Percentiles rank a stretch among this genome's conserved stretches.
phyloP scores from a whole-genome alignment of 805 yeast species.

The Hanseniaspora lachancei region DNA sequence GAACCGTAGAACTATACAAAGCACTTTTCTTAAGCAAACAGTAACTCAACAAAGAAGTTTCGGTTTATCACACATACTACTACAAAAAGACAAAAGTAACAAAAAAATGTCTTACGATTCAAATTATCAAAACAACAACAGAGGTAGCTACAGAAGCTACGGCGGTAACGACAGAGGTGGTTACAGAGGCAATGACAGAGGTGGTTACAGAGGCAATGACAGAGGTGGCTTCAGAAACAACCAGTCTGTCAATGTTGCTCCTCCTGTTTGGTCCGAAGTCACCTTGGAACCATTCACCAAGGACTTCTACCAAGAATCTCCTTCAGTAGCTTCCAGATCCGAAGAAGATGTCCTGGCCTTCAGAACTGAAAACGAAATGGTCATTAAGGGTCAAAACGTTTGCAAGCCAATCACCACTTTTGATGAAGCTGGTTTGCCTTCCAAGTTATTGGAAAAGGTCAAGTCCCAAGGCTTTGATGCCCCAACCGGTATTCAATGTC shows the following conservation, averaged over 20 bases:
- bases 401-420: constrained; percentile 88
- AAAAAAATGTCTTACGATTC: constrained; percentile 28
- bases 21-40: background rate
- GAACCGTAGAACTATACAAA: constrained; percentile 9
- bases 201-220: constrained; percentile 24
- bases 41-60: background rate
- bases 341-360: constrained; percentile 61
- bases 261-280: constrained; percentile 63
- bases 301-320: constrained; percentile 83
- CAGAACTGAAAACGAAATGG: constrained; percentile 79
- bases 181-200: constrained; percentile 28
- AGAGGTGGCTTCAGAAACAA: constrained; percentile 29
- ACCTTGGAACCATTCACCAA: constrained; percentile 81
- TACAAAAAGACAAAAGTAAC: constrained; percentile 14
- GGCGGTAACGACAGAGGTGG: constrained; percentile 27
- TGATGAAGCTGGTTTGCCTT: constrained; percentile 97
- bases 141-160: constrained; percentile 26
- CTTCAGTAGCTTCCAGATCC: constrained; percentile 59
- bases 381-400: constrained; percentile 64
- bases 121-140: constrained; percentile 29
- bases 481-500: constrained; percentile 96
- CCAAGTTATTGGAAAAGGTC: constrained; percentile 78
- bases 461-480: constrained; percentile 81
- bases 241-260: constrained; percentile 29
- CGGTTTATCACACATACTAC: background rate